Conservation (phyloP, 192 early-diverging fungal species). For the Podila minutissima region DNA sequence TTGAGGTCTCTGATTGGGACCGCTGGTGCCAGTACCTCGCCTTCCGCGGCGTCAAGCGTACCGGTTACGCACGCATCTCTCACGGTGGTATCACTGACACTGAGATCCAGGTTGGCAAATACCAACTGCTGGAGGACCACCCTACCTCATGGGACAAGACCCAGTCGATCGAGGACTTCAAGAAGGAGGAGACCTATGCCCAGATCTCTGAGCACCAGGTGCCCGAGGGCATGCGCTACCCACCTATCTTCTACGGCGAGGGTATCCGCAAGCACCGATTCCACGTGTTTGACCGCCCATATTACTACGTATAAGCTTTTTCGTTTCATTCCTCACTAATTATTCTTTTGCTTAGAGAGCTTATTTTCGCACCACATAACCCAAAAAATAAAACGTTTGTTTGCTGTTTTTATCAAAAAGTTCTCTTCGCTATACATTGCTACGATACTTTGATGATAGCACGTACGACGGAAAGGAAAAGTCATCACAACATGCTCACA, state of each 20-base stretch:
- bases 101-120: constrained; percentile 85
- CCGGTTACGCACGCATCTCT: constrained; percentile 79
- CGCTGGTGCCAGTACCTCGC: constrained; percentile 89
- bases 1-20: constrained; percentile 79
- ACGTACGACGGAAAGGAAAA: no score
- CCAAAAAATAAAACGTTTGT: no score
- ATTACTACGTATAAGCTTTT: constrained; percentile 63
- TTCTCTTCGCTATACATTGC: no score
- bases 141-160: constrained; percentile 31
- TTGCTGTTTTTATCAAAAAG: no score
- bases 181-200: constrained; percentile 64
- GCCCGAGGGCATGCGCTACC: constrained; percentile 66
- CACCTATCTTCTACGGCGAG: constrained; percentile 70
- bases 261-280: constrained; percentile 79
- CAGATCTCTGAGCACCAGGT: constrained; percentile 67
- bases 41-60: constrained; percentile 78
- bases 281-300: constrained; percentile 82
- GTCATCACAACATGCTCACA: no score
- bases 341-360: no score
- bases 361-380: no score
- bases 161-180: constrained; percentile 40
- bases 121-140: constrained; percentile 64
- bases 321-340: no score
- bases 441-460: no score
- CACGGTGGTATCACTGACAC: constrained; percentile 87